Evolutionary conservation across 345 rosid species (phyloP).

Genomic region (Gossypium sturtianum): DNA sequence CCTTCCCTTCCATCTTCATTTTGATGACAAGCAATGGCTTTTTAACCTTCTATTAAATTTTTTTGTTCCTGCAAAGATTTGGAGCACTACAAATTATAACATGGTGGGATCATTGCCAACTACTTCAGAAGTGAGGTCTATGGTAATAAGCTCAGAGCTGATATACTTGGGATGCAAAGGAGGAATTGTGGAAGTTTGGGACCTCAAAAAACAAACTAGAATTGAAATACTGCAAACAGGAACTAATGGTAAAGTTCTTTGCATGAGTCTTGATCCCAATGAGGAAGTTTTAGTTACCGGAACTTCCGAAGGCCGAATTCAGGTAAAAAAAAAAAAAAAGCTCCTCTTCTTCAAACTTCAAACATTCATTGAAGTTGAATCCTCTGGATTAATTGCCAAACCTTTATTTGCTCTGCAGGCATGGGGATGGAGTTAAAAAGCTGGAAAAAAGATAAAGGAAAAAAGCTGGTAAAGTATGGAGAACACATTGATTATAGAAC

Average conservation of each 20-base stretch:
- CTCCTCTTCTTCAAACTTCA: background rate
- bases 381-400: background rate
- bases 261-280: slow-evolving; percentile 44
- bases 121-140: slow-evolving; percentile 38
- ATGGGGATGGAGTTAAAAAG: slow-evolving; percentile 47
- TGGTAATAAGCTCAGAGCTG: slow-evolving; percentile 48
- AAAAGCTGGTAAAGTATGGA: background rate
- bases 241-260: slow-evolving; percentile 33
- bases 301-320: slow-evolving; percentile 57
- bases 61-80: slow-evolving; percentile 28
- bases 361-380: background rate
- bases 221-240: slow-evolving; percentile 42
- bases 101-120: slow-evolving; percentile 44
- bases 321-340: slow-evolving; percentile 29
- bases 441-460: background rate
- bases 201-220: slow-evolving; percentile 42
- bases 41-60: background rate
- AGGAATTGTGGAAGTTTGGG: slow-evolving; percentile 63
- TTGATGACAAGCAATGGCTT: background rate
- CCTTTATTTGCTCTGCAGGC: slow-evolving; percentile 35
- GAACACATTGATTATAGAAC: background rate
- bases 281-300: slow-evolving; percentile 56
- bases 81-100: slow-evolving; percentile 42
- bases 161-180: slow-evolving; percentile 58
- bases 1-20: background rate